A percentile compares a stretch with the other conserved stretches of the same genome.
Conservation (phyloP, 1,284 basidiomycete genomes). For the Ustilago vetiveriae region DNA sequence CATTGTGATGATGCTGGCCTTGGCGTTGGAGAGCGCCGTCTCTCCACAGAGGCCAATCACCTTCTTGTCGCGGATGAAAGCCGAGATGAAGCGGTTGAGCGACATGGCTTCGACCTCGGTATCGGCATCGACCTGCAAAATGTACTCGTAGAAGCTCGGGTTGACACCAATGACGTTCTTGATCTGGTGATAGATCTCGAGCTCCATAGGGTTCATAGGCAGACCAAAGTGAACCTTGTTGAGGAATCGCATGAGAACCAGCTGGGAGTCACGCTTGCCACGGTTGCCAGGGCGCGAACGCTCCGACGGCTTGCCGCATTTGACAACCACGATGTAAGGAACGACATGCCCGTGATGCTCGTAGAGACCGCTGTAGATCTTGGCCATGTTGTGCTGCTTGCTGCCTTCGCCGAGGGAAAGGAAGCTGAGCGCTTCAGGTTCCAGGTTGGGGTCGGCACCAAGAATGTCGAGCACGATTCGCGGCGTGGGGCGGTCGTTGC, state of each 20-base stretch:
- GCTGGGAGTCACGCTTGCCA: conserved; percentile 80
- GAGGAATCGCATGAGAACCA: conserved; percentile 95
- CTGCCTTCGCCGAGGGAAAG: conserved; percentile 91
- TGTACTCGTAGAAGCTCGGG: conserved; percentile 96
- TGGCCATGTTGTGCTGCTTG: conserved; percentile 97
- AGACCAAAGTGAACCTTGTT: conserved; percentile 98
- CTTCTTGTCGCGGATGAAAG: conserved; percentile 87
- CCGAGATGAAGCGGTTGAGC: conserved; percentile 87
- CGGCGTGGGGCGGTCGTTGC: conserved; percentile 74
- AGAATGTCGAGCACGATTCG: conserved; percentile 95
- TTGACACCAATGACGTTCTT: conserved; percentile 99
- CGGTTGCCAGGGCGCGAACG: conserved; percentile 87
- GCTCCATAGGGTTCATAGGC: conserved; percentile 94
- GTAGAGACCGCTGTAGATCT: conserved; percentile 95
- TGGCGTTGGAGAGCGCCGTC: conserved; percentile 86
- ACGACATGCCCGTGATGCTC: conserved; percentile 94
- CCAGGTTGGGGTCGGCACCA: conserved; percentile 88
- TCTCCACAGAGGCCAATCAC: conserved; percentile 92
- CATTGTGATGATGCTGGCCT: conserved; percentile 95
- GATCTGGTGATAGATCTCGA: conserved; percentile 99
- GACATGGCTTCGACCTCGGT: conserved; percentile 84
- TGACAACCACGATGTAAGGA: conserved; percentile 94
- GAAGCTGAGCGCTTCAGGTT: conserved; percentile 94
- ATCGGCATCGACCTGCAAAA: conserved; percentile 97
- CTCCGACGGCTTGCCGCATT: conserved; percentile 95